Evolutionary conservation across 164 flowering plant genomes (phyloP).

Genomic region (Chimonanthus praecox): DNA sequence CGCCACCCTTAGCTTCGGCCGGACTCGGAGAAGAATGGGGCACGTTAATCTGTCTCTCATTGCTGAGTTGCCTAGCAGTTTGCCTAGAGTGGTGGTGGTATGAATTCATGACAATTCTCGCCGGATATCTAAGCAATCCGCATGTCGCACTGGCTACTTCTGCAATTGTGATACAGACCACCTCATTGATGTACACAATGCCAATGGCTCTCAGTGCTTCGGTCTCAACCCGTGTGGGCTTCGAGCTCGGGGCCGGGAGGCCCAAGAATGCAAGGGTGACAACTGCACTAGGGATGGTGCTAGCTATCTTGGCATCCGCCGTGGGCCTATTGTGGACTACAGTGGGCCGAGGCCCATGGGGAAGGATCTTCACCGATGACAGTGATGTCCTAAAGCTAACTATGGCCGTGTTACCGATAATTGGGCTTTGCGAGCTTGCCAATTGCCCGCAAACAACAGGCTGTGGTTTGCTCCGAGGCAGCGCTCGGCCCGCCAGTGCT

Average conservation of each 20-base stretch:
- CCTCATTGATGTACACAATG: conserved; percentile 82
- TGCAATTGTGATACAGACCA: conserved; percentile 88
- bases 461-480: conserved; percentile 82
- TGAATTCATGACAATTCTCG: conserved; percentile 77
- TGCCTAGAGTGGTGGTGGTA: conserved; percentile 99
- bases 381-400: conserved; percentile 50
- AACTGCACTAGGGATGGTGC: conserved; percentile 35
- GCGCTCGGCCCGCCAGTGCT: conserved; percentile 67
- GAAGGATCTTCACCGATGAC: conserved; percentile 66
- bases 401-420: conserved; percentile 53
- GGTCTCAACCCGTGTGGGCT: conserved; percentile 71
- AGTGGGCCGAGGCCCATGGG: conserved; percentile 60
- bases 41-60: conserved; percentile 41
- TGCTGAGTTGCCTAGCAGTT: conserved; percentile 75
- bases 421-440: conserved; percentile 84
- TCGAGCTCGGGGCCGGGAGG: conserved; percentile 79
- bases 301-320: conserved; percentile 39
- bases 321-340: conserved; percentile 57
- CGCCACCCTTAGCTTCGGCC: conserved; percentile 1
- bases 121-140: conserved; percentile 71
- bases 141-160: conserved; percentile 57
- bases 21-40: conserved; percentile 49
- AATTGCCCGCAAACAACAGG: conserved; percentile 94
- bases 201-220: conserved; percentile 70
- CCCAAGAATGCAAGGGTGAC: conserved; percentile 57